Conservation (phyloP, 768 basidiomycete genomes). For the Pleurotus djamor region DNA sequence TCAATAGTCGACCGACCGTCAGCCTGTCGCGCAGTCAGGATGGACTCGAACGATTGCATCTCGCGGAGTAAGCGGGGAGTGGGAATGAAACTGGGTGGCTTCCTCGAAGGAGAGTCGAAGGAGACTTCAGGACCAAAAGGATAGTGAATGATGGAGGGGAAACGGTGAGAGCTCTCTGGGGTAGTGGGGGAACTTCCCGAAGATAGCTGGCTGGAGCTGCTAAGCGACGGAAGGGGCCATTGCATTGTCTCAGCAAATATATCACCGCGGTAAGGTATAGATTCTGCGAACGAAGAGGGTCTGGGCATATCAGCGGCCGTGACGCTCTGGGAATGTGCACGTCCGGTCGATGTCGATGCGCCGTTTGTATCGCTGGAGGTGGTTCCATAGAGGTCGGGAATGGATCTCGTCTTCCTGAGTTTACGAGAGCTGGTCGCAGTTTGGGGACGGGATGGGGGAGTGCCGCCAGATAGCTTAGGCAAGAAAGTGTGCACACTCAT, state of each 20-base stretch:
- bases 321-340: slow-evolving; percentile 78
- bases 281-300: slow-evolving; percentile 22
- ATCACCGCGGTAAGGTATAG: slow-evolving; percentile 35
- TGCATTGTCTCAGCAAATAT: slow-evolving; percentile 67
- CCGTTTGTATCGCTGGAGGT: slow-evolving; percentile 21
- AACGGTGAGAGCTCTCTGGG: slow-evolving; percentile 11
- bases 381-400: slow-evolving; percentile 51
- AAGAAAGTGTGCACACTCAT: slow-evolving; percentile 64
- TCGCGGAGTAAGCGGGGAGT: slow-evolving; percentile 64
- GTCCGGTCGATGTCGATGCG: slow-evolving; percentile 36
- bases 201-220: slow-evolving; percentile 30
- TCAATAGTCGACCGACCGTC: slow-evolving; percentile 17
- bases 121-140: slow-evolving; percentile 66
- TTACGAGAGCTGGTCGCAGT: slow-evolving; percentile 37
- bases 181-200: background rate
- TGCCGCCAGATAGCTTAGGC: slow-evolving; percentile 34
- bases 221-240: slow-evolving; percentile 37
- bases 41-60: slow-evolving; percentile 88
- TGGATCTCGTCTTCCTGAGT: slow-evolving; percentile 73
- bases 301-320: slow-evolving; percentile 66
- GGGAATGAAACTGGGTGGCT: slow-evolving; percentile 36
- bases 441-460: slow-evolving; percentile 25
- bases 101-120: slow-evolving; percentile 58
- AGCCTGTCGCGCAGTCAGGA: slow-evolving; percentile 66
- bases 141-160: slow-evolving; percentile 34